Conservation (phyloP, 2,329 filamentous ascomycete genomes). For the Chrysosporium queenslandicum region DNA sequence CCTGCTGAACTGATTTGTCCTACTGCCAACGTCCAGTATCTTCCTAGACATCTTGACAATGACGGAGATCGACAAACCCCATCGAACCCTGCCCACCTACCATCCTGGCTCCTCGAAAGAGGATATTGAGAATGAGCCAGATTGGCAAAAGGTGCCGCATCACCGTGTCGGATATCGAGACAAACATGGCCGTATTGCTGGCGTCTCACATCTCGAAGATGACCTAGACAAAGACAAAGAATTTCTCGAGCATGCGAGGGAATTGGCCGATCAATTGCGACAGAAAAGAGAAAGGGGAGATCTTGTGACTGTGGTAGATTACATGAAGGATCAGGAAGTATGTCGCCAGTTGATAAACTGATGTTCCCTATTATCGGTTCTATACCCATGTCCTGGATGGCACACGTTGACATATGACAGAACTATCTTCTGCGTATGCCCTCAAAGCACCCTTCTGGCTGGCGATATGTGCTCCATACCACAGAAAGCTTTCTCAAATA, state of each 20-base stretch:
- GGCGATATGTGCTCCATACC: slow-evolving; percentile 43
- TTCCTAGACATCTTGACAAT: neutral
- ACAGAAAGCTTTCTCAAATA: slow-evolving; percentile 44
- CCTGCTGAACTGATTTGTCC: neutral
- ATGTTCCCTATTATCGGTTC: neutral
- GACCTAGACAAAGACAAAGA: slow-evolving; percentile 20
- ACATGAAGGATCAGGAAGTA: slow-evolving; percentile 23
- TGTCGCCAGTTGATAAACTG: neutral
- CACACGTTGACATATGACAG: slow-evolving; percentile 19
- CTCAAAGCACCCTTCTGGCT: slow-evolving; percentile 38
- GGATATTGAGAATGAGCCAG: slow-evolving; percentile 37
- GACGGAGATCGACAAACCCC: slow-evolving; percentile 4
- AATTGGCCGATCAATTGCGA: slow-evolving; percentile 22
- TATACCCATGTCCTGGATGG: neutral
- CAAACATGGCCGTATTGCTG: slow-evolving; percentile 29
- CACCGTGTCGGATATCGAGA: slow-evolving; percentile 37
- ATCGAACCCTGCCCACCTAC: slow-evolving; percentile 12
- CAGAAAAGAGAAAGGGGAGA: slow-evolving; percentile 21
- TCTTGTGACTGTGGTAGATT: slow-evolving; percentile 23
- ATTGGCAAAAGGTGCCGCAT: slow-evolving; percentile 33
- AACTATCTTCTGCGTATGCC: slow-evolving; percentile 39
- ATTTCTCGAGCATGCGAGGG: slow-evolving; percentile 22
- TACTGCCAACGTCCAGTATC: neutral
- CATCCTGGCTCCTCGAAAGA: slow-evolving; percentile 34
- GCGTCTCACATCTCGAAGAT: slow-evolving; percentile 28